A percentile compares a stretch with the other conserved stretches of the same genome.
phyloP scores from a whole-genome alignment of 345 rosid species.

The Citrus trifoliata region DNA sequence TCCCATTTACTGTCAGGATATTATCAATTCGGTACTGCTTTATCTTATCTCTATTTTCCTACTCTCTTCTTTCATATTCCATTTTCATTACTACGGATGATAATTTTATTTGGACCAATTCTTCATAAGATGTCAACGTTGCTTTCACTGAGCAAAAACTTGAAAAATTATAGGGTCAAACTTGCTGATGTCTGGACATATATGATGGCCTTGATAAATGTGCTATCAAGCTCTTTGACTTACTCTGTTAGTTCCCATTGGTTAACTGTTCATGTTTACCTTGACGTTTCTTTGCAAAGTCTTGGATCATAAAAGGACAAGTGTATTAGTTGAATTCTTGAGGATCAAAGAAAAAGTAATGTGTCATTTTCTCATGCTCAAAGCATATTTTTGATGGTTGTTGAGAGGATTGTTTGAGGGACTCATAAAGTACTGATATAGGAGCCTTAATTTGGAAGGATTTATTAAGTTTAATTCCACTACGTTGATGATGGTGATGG shows the following conservation, averaged over 20 bases:
- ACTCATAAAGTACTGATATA: neutral
- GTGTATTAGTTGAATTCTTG: neutral
- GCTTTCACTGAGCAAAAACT: neutral
- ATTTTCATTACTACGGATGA: neutral
- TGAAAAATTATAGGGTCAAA: neutral
- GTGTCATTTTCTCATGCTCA: neutral
- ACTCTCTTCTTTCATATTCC: neutral
- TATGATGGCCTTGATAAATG: neutral
- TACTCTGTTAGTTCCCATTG: neutral
- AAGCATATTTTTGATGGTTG: neutral
- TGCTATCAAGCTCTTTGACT: neutral
- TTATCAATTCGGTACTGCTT: conserved; percentile 73
- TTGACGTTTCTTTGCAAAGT: neutral
- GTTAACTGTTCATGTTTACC: neutral
- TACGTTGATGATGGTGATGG: neutral
- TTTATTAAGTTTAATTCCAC: neutral
- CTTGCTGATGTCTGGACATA: neutral
- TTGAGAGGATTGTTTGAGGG: neutral
- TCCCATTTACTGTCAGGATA: conserved; percentile 94
- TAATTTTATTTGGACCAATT: neutral
- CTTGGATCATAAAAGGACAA: neutral
- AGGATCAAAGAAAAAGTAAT: neutral
- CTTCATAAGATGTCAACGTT: neutral
- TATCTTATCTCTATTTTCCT: conserved; percentile 6
- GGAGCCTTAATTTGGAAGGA: neutral